Conservation (phyloP, 495 filamentous ascomycete species). For the Aspergillus biplanus region DNA sequence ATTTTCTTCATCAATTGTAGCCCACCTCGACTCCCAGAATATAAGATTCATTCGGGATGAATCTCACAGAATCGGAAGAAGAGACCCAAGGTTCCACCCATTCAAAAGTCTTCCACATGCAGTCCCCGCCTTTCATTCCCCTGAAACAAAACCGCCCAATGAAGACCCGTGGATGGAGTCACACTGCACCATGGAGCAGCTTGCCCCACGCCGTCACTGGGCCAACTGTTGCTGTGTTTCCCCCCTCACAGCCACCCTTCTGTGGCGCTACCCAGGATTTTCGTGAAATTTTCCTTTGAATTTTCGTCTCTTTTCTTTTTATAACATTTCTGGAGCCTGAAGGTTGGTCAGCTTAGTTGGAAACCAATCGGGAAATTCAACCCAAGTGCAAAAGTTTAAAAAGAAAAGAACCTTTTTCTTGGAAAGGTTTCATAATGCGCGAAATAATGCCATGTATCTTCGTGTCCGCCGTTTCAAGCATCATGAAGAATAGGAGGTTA, state of each 20-base stretch:
- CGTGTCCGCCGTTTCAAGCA: too few relatives aligned
- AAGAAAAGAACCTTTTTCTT: neutral
- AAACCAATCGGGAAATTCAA: neutral
- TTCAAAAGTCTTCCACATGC: neutral
- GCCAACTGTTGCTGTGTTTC: conserved; percentile 34
- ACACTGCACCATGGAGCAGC: conserved; percentile 14
- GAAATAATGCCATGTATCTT: too few relatives aligned
- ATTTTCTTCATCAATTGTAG: neutral
- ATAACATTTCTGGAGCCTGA: conserved; percentile 1
- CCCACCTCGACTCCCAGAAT: too few relatives aligned
- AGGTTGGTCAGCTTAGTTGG: neutral
- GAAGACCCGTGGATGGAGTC: neutral
- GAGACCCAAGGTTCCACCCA: neutral
- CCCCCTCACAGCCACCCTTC: conserved; percentile 24
- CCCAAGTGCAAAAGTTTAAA: neutral
- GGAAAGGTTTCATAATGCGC: too few relatives aligned
- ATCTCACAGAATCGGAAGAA: conserved; percentile 1
- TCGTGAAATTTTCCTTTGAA: neutral
- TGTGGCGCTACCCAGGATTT: conserved; percentile 22
- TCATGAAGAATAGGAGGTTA: too few relatives aligned
- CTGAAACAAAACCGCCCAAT: conserved; percentile 18
- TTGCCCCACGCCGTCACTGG: conserved; percentile 33
- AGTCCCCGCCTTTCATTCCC: neutral
- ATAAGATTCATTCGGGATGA: neutral
- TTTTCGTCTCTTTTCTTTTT: conserved; percentile 10